Evolutionary conservation across 495 filamentous ascomycete species (phyloP), one percentile per base, ranked within the genome.

Genomic region (Opeltia flavorubescens): DNA sequence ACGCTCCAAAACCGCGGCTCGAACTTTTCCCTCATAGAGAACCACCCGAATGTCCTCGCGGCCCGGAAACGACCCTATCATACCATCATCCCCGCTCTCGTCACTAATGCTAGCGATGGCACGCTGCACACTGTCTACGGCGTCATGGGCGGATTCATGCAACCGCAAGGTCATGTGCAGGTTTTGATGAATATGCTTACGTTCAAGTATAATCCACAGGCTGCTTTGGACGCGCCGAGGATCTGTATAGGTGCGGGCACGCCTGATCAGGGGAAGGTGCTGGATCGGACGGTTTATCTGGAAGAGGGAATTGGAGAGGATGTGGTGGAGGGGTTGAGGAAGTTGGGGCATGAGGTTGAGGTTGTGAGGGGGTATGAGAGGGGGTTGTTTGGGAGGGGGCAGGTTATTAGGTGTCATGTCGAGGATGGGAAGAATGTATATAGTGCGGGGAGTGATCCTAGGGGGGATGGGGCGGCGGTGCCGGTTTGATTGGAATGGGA

Each of bases 81-180:
- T 59, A 98, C 91, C 45, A 96, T 98, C 62, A 98, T 98, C 57
- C 89, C 91, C 0, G 89, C 84, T 0, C 72, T 95, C 61, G 75
- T 91, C 39, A 96, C 91, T 3, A 83, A 87, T 50, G 57, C 75
- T 1, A 68, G 64, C 13, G 86, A 89, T 52, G 72, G 72, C 17
- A 77, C 68, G 15, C 63, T 98, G 48, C 83, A 95, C 57, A 78
- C 76, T 31, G 85, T 94, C 0, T 94, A 86, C 53, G 93, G 91
- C 39, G 88, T 95, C 41, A 96, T 96, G 91, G 91, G 91, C 50
- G 91, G 91, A 27, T 95, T 89, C 64, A 96, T 98, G 93, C 91
- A 98, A 68, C 91, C 91, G 0, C 91, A 96, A 67, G 91, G 91
- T 8, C 91, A 98, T 57, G 85, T 96, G 12, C 91, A 98, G 62